These are phyloP conservation scores for Rhynchospora pubera DNA, from an alignment of 176 grass and related monocot species.

Conservation along the genomic window DNA sequence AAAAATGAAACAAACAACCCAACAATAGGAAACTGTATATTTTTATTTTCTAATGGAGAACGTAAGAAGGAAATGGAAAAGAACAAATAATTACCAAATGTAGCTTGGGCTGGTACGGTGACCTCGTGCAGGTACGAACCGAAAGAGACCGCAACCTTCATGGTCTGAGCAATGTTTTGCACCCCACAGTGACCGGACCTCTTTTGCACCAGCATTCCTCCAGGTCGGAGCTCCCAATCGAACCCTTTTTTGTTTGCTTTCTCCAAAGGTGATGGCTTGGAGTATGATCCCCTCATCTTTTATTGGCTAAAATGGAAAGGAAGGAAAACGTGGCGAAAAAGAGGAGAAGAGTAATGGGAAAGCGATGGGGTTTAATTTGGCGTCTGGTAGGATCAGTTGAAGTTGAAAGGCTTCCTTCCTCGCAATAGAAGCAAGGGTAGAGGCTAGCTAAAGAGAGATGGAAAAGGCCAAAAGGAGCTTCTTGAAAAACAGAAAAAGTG, in stretches of 20 bases:
- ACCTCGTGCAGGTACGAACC: constrained; percentile 60
- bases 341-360: neutral
- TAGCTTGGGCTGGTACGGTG: constrained; percentile 52
- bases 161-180: constrained; percentile 12
- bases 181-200: constrained; percentile 41
- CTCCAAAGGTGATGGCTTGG: constrained; percentile 1
- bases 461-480: neutral
- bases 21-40: neutral
- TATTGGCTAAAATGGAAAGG: neutral
- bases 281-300: constrained; percentile 1
- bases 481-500: neutral
- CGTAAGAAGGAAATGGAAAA: neutral
- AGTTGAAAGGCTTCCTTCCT: constrained; percentile 34
- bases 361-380: neutral
- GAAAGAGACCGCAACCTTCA: constrained; percentile 74
- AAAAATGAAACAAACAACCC: neutral
- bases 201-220: constrained; percentile 90
- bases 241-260: constrained; percentile 21
- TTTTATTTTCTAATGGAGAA: neutral
- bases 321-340: constrained; percentile 15
- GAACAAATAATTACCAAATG: constrained; percentile 49
- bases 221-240: constrained; percentile 81
- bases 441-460: neutral
- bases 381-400: neutral
- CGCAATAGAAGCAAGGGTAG: constrained; percentile 21